Conservation (phyloP, 352 stramenopile species). For the Pilasporangium apinafurcum region DNA sequence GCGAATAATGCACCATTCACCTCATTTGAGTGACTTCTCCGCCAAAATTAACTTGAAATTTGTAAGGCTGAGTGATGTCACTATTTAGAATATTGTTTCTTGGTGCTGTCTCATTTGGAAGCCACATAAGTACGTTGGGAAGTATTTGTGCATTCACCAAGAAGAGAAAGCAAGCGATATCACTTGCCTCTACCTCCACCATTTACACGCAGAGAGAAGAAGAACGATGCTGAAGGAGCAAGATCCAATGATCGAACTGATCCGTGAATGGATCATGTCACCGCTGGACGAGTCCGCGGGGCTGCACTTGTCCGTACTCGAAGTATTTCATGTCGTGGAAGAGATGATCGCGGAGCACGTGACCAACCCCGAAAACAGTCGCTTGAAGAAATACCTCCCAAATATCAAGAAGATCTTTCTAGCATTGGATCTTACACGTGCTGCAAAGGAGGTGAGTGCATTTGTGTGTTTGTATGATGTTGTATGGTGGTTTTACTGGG, state of each 20-base stretch:
- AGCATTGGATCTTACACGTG: conserved; percentile 59
- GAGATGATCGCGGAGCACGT: conserved; percentile 77
- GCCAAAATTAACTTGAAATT: too few relatives aligned
- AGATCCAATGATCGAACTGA: conserved; percentile 82
- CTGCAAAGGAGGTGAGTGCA: conserved; percentile 24
- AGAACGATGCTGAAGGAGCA: conserved; percentile 73
- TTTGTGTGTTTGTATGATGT: not conserved
- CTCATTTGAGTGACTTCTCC: too few relatives aligned
- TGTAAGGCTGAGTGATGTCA: too few relatives aligned
- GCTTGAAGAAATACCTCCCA: conserved; percentile 58
- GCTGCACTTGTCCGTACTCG: conserved; percentile 52
- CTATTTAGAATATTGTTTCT: too few relatives aligned
- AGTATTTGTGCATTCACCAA: too few relatives aligned
- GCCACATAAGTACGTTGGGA: too few relatives aligned
- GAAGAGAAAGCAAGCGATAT: too few relatives aligned
- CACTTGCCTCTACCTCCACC: too few relatives aligned
- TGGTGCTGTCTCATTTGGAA: too few relatives aligned
- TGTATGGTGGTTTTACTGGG: not conserved
- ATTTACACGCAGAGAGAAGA: too few relatives aligned
- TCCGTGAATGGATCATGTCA: conserved; percentile 82
- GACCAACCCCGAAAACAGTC: conserved; percentile 21
- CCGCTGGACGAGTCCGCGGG: conserved; percentile 49
- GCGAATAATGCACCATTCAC: too few relatives aligned
- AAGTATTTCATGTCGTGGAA: conserved; percentile 68
- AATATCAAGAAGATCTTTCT: conserved; percentile 65